A percentile compares a stretch with the other conserved stretches of the same genome.
phyloP scores from a whole-genome alignment of 2,329 filamentous ascomycete species.

The Penicillium expansum region DNA sequence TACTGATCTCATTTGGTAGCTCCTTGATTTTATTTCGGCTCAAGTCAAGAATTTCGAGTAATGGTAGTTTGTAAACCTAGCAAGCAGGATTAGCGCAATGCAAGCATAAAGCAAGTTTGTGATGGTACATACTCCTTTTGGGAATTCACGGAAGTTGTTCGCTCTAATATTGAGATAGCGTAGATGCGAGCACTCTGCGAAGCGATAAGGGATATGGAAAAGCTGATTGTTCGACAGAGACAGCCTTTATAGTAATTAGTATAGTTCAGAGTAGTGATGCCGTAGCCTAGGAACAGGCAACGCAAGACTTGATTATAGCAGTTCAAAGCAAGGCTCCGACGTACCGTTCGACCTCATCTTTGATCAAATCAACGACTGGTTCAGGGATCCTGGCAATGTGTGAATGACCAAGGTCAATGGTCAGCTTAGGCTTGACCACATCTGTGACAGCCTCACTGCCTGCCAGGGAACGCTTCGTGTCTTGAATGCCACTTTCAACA shows the following conservation, averaged over 20 bases:
- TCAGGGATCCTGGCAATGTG: constrained; percentile 50
- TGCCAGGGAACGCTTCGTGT: constrained; percentile 48
- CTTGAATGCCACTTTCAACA: constrained; percentile 48
- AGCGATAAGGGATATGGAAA: constrained; percentile 49
- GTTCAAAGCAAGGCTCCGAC: constrained; percentile 8
- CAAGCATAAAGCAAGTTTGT: not conserved
- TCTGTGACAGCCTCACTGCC: constrained; percentile 47
- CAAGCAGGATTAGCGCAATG: constrained; percentile 23
- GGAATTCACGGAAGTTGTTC: constrained; percentile 59
- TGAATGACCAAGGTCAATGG: constrained; percentile 51
- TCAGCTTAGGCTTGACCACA: constrained; percentile 49
- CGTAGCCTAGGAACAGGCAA: not conserved
- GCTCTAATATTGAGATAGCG: constrained; percentile 51
- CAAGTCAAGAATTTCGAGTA: constrained; percentile 88
- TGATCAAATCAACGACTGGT: constrained; percentile 51
- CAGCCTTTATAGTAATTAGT: constrained; percentile 37
- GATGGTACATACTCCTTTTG: constrained; percentile 55
- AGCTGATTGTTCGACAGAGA: constrained; percentile 53
- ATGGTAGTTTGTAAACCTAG: constrained; percentile 79
- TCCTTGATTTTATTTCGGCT: constrained; percentile 79
- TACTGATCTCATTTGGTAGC: constrained; percentile 75
- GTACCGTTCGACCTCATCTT: constrained; percentile 53
- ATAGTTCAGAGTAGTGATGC: not conserved
- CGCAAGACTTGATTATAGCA: not conserved
- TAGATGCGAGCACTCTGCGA: constrained; percentile 49